Evolutionary conservation across 1,284 basidiomycete genomes (phyloP).

Genomic region (Apiotrichum porosum): DNA sequence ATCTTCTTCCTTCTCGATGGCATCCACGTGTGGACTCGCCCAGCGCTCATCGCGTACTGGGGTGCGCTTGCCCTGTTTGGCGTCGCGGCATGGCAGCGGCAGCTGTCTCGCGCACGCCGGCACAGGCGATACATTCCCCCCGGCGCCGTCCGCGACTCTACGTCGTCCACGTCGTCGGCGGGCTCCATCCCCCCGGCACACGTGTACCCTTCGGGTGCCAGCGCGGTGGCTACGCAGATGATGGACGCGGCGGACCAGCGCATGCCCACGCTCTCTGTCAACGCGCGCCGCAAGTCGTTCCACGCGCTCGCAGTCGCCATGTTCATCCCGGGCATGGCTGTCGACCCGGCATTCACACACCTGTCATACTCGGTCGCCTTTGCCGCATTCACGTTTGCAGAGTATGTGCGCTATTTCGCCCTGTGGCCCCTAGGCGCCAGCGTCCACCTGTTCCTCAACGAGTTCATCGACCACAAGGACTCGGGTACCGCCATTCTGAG

Average conservation of each 20-base stretch:
- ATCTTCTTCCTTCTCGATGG: slow-evolving; percentile 72
- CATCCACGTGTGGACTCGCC: slow-evolving; percentile 72
- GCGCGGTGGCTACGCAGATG: slow-evolving; percentile 62
- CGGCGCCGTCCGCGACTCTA: not conserved
- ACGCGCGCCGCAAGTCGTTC: slow-evolving; percentile 96
- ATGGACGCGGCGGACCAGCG: slow-evolving; percentile 81
- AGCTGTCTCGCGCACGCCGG: slow-evolving; percentile 67
- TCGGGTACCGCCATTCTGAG: slow-evolving; percentile 92
- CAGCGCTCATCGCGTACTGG: slow-evolving; percentile 80
- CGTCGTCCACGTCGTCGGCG: not conserved
- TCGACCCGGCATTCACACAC: slow-evolving; percentile 94
- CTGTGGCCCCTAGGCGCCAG: slow-evolving; percentile 92
- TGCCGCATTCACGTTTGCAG: slow-evolving; percentile 87
- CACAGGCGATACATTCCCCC: slow-evolving; percentile 50
- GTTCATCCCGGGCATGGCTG: slow-evolving; percentile 87
- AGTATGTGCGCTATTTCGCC: slow-evolving; percentile 96
- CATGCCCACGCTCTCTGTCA: slow-evolving; percentile 82
- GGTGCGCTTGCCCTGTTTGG: slow-evolving; percentile 69
- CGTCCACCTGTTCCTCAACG: slow-evolving; percentile 93
- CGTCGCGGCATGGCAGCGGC: slow-evolving; percentile 88
- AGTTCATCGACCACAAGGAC: slow-evolving; percentile 95
- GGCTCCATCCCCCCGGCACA: not conserved
- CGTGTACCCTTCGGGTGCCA: not conserved
- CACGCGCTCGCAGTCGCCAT: slow-evolving; percentile 91
- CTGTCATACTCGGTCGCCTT: slow-evolving; percentile 90